Evolutionary conservation across 2,329 filamentous ascomycete genomes (phyloP).

Genomic region (Xylaria sp.): DNA sequence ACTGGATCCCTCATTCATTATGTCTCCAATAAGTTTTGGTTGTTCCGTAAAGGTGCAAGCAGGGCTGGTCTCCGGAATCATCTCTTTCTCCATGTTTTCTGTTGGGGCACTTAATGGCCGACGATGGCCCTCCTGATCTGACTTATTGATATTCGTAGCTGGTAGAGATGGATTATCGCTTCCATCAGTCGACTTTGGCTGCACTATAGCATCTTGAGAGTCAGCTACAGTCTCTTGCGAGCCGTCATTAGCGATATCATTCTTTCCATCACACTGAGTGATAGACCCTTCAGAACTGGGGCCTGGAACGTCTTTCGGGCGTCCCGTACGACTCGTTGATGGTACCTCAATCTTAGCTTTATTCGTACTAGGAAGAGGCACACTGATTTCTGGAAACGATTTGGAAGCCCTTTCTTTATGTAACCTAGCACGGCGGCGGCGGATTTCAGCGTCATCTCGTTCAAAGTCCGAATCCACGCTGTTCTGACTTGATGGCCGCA

Average conservation of each 20-base stretch:
- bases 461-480: slow-evolving; percentile 46
- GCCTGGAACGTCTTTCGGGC: slow-evolving; percentile 13
- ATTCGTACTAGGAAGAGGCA: slow-evolving; percentile 38
- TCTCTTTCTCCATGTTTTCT: slow-evolving; percentile 43
- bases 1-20: slow-evolving; percentile 41
- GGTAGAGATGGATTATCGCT: slow-evolving; percentile 3
- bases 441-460: slow-evolving; percentile 40
- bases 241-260: slow-evolving; percentile 37
- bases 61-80: slow-evolving; percentile 50
- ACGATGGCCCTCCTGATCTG: slow-evolving; percentile 14
- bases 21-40: slow-evolving; percentile 41
- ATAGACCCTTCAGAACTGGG: slow-evolving; percentile 34
- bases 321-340: slow-evolving; percentile 46
- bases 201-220: slow-evolving; percentile 44
- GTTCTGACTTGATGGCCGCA: slow-evolving; percentile 38
- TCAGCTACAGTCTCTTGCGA: slow-evolving; percentile 50
- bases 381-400: slow-evolving; percentile 44
- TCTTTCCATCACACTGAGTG: slow-evolving; percentile 36
- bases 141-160: background rate
- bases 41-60: slow-evolving; percentile 40
- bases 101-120: slow-evolving; percentile 26
- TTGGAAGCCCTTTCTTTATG: slow-evolving; percentile 46
- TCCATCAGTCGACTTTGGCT: slow-evolving; percentile 9
- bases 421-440: slow-evolving; percentile 44
- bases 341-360: slow-evolving; percentile 48